Evolutionary conservation across 1,284 basidiomycete genomes (phyloP), one percentile per base, ranked within the genome.

Genomic region (Flammula alnicola): DNA sequence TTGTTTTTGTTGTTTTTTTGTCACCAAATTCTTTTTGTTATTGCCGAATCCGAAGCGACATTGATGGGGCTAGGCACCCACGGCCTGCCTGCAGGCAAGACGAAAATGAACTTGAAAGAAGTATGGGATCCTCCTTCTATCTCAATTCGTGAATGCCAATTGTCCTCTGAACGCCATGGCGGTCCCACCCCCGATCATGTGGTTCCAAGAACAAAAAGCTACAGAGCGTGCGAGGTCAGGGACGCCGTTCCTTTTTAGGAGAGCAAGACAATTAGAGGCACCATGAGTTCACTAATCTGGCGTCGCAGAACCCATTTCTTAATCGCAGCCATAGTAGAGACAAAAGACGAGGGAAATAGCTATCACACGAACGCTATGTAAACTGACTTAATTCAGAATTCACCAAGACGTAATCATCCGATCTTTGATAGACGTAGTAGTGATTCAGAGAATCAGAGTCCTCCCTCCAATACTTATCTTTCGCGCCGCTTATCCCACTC

Each of bases 1-100:
- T 57, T 47, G 37, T 55, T 58, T 60, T 57, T 57, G 47, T 57
- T 47, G 37, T 60, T 55, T 59, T 52, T 48, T 54, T 56, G 52
- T 49, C 47, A 39, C 41, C 52, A 51, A 36, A 41, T 49, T 32
- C 52, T 53, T 57, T 56, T 57, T 57, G 55, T 57, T 51, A 29
- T 58, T 52, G 41, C 47, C 56, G 47, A 52, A 35, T 46, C 48
- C 46, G 44, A 50, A 51, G 41, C 38, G 39, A 47, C 33, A 30
- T 56, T 41, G 52, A 59, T 55, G 57, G 54, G 42, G 54, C 36
- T 61, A 50, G 49, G 38, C 47, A 56, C 56, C 55, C 59, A 58
- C 56, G 59, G 19, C 36, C 49, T 53, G 55, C 56, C 52, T 55
- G 44, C 47, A 57, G 38, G 48, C 35, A 47, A 56, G 29, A 56